A percentile compares a stretch with the other conserved stretches of the same genome.
Evolutionary conservation across 169 alveolate genomes (phyloP).

Genomic region (Cystoisospora suis): DNA sequence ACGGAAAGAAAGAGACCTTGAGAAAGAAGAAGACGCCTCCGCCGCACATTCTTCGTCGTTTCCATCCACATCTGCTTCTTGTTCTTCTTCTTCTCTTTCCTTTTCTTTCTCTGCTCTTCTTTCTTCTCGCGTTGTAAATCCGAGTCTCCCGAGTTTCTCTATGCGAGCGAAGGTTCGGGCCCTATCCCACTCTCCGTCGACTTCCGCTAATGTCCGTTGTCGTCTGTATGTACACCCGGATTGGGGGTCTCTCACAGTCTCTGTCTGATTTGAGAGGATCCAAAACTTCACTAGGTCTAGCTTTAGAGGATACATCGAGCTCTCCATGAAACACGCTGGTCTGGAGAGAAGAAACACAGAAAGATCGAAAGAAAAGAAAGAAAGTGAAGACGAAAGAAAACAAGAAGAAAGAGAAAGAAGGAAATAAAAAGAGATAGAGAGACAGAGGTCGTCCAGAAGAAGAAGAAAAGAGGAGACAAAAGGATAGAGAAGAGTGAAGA

Average conservation of each 20-base stretch:
- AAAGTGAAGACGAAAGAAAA: not conserved
- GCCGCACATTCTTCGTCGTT: no score
- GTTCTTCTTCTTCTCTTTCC: not conserved
- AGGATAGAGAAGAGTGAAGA: no score
- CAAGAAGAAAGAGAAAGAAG: not conserved
- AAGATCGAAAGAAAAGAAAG: not conserved
- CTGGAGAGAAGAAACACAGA: not conserved
- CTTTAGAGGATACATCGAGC: constrained; percentile 75
- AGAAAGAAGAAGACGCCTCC: no score
- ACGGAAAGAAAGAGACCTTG: no score
- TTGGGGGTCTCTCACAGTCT: not conserved
- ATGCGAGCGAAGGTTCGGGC: constrained; percentile 33
- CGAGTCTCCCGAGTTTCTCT: not conserved
- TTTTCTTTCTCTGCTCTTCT: not conserved
- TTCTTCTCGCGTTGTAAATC: not conserved
- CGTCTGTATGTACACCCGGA: constrained; percentile 22
- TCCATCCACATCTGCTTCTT: not conserved
- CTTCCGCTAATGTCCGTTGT: constrained; percentile 63
- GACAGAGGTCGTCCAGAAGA: no score
- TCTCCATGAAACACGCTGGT: constrained; percentile 71
- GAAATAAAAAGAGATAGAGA: not conserved
- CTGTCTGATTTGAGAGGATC: constrained; percentile 67
- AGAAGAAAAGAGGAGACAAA: no score
- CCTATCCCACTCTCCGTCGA: constrained; percentile 57
- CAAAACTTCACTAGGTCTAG: constrained; percentile 75